A percentile compares a stretch with the other conserved stretches of the same genome.
Evolutionary conservation across 163 green algal genomes (phyloP).

Genomic region (Scenedesmus sp.): DNA sequence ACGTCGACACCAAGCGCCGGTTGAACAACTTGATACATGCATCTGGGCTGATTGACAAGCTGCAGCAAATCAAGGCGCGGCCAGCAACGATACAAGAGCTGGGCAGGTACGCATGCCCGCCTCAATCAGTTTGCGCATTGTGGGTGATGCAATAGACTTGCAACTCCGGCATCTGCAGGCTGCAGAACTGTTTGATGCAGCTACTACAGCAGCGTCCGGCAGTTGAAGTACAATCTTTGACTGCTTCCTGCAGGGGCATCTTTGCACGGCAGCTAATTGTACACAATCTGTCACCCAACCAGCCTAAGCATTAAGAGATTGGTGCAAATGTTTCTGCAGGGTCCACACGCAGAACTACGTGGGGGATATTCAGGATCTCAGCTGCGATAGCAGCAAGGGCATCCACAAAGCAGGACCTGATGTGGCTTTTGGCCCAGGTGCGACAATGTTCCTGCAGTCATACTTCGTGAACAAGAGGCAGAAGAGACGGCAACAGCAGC

Average conservation of each 20-base stretch:
- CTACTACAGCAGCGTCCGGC: background rate
- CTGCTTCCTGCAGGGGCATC: background rate
- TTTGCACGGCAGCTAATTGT: background rate
- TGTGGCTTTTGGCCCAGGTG: slow-evolving; percentile 32
- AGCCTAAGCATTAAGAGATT: background rate
- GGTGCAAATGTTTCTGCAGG: background rate
- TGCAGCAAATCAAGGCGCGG: slow-evolving; percentile 22
- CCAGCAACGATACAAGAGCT: slow-evolving; percentile 46
- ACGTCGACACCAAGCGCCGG: slow-evolving; percentile 43
- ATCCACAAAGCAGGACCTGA: slow-evolving; percentile 40
- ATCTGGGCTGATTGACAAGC: slow-evolving; percentile 42
- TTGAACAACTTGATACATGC: slow-evolving; percentile 49
- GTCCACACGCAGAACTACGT: slow-evolving; percentile 43
- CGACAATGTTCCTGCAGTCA: background rate
- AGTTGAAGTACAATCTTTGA: background rate
- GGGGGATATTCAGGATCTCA: slow-evolving; percentile 16
- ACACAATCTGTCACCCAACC: background rate
- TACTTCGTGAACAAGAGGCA: background rate
- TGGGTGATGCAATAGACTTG: background rate
- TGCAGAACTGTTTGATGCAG: background rate
- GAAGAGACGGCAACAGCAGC: background rate
- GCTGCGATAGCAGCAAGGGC: slow-evolving; percentile 41
- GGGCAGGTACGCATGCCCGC: background rate
- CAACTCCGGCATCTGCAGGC: background rate
- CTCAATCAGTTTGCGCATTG: background rate